Base-by-base conservation (phyloP, 208 protist species). In the Acanthamoeba triangularis region DNA sequence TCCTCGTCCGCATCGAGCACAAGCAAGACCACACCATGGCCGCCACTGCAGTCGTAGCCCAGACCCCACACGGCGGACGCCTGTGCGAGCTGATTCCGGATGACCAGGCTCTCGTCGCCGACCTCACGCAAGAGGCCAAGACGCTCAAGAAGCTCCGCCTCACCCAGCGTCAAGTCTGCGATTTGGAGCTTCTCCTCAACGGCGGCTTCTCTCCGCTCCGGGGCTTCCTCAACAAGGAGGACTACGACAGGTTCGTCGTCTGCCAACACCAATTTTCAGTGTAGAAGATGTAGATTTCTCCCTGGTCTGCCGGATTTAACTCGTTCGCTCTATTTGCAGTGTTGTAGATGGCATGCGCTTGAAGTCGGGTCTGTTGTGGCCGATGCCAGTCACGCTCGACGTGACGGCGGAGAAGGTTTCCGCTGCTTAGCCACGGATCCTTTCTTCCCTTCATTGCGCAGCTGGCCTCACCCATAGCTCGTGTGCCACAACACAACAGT, bases 171-270 rank as follows among this genome's bases (percentile, higher is more conserved):
- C 98, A 99, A 94, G 94, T 96, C 23, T 99, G 98, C 95, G 98
- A 99, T 90, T 95, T 97, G 30, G 98, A 99, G 95, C 97, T 99
- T 44, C 65, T 98, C 37, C 74, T 96, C 54, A 98, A 98, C 96
- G 98, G 98, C 69, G 98, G 97, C 52, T 98, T 99, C 80, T 98
- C 98, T 20, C 98, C 98, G 63, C 93, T 99, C 18, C 94, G 0
- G 0, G 97, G 97, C 35, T 98, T 98, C 97, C 98, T 99, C 97
- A 97, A 96, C 92, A 93, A 98, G 96, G 80, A 7, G 0, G 96
- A 88, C 25, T 98, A 98, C 94, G 95, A 97, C 20, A 63, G n/a
- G 37, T 98, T 98, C 33, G 96, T 41, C 7, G 59, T 28, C 30
- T n/a, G n/a, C 30, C 78, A 16, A 35, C 25, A 35, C 30, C 37